Evolutionary conservation across 352 stramenopile genomes (phyloP), one percentile per base, ranked within the genome.

Genomic region (Globisporangium uncinulatum): DNA sequence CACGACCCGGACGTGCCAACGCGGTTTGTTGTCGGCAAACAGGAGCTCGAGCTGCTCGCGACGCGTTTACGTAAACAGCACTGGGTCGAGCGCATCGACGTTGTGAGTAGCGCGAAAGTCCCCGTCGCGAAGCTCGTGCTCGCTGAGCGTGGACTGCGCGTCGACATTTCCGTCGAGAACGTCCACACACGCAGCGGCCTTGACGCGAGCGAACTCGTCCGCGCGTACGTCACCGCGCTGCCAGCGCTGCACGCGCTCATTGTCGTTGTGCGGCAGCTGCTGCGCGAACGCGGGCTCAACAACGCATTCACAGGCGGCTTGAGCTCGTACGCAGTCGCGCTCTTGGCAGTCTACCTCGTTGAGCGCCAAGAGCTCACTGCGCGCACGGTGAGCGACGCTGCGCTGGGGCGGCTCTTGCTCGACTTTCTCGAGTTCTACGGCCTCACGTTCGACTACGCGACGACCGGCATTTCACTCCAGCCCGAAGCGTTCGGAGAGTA

Each of bases 161-260:
- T 97, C 29, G 89, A 97, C 61, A 92, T 97, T 44, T 94, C 86
- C 6, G 92, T 97, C 42, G 86, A 96, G 66, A 92, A 89, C 21
- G 58, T 76, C 7, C 87, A 97, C 59, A 94, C 84, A 3, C 70
- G 64, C 32, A 65, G 77, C 41, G 89, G 89, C 34, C 83, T 97
- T 39, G 79, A 88, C 49, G 89, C 86, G 1, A 96, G 81, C 46
- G 73, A 78, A n/a, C 69, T 96, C 37, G 86, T 95, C 51, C 78
- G 80, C 15, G 67, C 79, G 39, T 91, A 94, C 59, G 79, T 93
- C 41, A 65, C 61, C 6, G 69, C 75, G 2, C 60, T 95, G 20
- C 80, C 83, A 0, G 63, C 80, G 9, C 63, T 97, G 45, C 82
- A 89, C 36, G 84, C 89, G 6, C 59, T 97, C 39, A 63, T 92